These are phyloP conservation scores for Hamigera avellanea DNA, from an alignment of 495 filamentous ascomycete genomes.

Conservation along the genomic window DNA sequence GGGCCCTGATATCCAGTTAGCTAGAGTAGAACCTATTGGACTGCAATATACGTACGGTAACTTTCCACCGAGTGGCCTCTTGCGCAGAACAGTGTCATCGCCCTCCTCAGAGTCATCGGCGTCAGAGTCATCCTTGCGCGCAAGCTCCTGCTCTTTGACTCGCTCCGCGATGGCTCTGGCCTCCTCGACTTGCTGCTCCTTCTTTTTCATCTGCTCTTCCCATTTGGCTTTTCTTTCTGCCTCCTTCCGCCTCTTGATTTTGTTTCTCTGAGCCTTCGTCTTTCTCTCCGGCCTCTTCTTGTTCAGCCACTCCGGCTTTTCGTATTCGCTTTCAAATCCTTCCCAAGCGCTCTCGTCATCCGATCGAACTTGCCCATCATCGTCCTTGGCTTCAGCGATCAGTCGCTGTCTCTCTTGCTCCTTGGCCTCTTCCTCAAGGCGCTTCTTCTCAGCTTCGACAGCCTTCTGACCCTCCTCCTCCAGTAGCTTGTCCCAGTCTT, in stretches of 20 bases:
- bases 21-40: too few relatives aligned
- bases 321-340: slow-evolving; percentile 62
- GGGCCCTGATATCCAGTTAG: slow-evolving; percentile 41
- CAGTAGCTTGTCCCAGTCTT: slow-evolving; percentile 70
- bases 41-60: slow-evolving; percentile 32
- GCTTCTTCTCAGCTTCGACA: slow-evolving; percentile 67
- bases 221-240: slow-evolving; percentile 60
- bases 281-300: slow-evolving; percentile 71
- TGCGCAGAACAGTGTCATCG: slow-evolving; percentile 49
- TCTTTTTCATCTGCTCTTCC: slow-evolving; percentile 59
- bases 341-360: slow-evolving; percentile 87
- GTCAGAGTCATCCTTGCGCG: slow-evolving; percentile 27
- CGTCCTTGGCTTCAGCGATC: slow-evolving; percentile 49
- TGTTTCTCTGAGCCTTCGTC: slow-evolving; percentile 76
- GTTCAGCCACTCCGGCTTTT: slow-evolving; percentile 48
- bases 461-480: slow-evolving; percentile 63
- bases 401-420: slow-evolving; percentile 42
- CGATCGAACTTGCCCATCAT: slow-evolving; percentile 58
- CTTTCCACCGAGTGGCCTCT: slow-evolving; percentile 63
- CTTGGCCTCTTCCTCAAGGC: slow-evolving; percentile 53
- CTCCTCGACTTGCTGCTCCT: slow-evolving; percentile 49
- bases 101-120: slow-evolving; percentile 45
- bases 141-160: slow-evolving; percentile 45
- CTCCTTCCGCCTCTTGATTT: slow-evolving; percentile 75
- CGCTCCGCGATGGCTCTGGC: slow-evolving; percentile 54